These are phyloP conservation scores for Musa schizocarpa DNA, from an alignment of 176 grass and related monocot genomes.

Conservation along the genomic window DNA sequence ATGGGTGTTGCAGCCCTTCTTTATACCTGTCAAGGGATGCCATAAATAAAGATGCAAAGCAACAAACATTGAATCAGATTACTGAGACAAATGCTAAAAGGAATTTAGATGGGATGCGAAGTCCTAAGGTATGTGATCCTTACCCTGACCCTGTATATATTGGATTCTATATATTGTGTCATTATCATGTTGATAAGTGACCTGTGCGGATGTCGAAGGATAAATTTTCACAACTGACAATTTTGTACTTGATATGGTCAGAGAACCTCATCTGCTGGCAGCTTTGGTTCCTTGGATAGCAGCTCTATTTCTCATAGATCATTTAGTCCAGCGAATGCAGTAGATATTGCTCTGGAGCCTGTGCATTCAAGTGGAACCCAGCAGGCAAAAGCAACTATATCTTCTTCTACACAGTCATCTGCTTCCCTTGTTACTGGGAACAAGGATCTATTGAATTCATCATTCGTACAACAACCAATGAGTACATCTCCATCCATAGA, in stretches of 20 bases:
- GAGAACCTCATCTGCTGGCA: slow-evolving; percentile 80
- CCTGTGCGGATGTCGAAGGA: neutral
- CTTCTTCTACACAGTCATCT: slow-evolving; percentile 31
- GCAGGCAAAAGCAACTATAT: slow-evolving; percentile 24
- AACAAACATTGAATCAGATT: slow-evolving; percentile 14
- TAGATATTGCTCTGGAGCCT: slow-evolving; percentile 34
- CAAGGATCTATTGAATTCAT: slow-evolving; percentile 37
- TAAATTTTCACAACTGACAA: neutral
- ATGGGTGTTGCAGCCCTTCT: slow-evolving; percentile 47
- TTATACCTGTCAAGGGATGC: slow-evolving; percentile 45
- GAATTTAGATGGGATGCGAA: slow-evolving; percentile 26
- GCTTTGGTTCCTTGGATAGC: slow-evolving; percentile 59
- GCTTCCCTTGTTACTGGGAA: slow-evolving; percentile 22
- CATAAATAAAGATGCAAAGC: slow-evolving; percentile 33
- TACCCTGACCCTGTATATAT: neutral
- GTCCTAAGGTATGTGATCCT: slow-evolving; percentile 41
- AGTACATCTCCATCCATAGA: slow-evolving; percentile 4
- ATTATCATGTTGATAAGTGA: neutral
- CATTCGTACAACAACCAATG: slow-evolving; percentile 26
- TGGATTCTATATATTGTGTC: slow-evolving; percentile 4
- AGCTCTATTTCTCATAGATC: slow-evolving; percentile 5
- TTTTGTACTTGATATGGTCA: slow-evolving; percentile 25
- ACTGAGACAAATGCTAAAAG: slow-evolving; percentile 24
- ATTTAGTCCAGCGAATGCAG: slow-evolving; percentile 30
- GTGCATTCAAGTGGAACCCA: slow-evolving; percentile 32